These are phyloP conservation scores for Erythrophleum fordii DNA, from an alignment of 306 rosid species.

Conservation along the genomic window DNA sequence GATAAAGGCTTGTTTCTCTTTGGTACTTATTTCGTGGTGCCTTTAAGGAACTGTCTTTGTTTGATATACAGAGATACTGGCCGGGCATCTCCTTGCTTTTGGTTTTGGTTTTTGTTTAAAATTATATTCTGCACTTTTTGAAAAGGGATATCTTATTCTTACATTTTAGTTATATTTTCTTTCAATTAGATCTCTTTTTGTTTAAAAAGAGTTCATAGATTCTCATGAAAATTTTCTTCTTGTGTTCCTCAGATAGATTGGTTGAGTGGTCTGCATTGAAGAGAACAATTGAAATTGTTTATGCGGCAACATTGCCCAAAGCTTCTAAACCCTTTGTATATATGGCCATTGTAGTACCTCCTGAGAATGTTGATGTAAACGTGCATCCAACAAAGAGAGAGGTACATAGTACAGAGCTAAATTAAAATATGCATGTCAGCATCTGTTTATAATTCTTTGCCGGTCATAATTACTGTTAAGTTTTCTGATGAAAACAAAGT, in stretches of 20 bases:
- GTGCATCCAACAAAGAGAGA: constrained; percentile 96
- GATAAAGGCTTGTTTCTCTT: neutral
- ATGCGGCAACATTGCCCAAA: constrained; percentile 92
- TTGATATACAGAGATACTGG: neutral
- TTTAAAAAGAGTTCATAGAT: neutral
- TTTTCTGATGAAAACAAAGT: constrained; percentile 8
- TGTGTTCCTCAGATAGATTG: constrained; percentile 74
- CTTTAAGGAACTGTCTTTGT: neutral
- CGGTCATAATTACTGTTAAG: constrained; percentile 26
- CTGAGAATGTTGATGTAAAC: constrained; percentile 89
- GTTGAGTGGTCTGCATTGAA: constrained; percentile 93
- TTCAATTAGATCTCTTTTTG: neutral
- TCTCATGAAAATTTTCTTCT: constrained; percentile 35
- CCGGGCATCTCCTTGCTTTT: neutral
- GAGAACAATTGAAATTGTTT: constrained; percentile 94
- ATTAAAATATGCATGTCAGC: constrained; percentile 16
- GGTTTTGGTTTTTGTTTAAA: too few relatives aligned
- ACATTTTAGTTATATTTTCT: neutral
- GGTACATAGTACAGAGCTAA: constrained; percentile 47
- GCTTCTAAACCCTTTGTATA: constrained; percentile 93
- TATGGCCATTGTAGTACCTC: constrained; percentile 79
- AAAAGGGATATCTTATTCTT: neutral
- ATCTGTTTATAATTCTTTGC: constrained; percentile 15
- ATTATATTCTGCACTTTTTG: neutral
- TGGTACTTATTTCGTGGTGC: neutral